Base-by-base conservation (phyloP, 345 rosid species). In the Heritiera littoralis region DNA sequence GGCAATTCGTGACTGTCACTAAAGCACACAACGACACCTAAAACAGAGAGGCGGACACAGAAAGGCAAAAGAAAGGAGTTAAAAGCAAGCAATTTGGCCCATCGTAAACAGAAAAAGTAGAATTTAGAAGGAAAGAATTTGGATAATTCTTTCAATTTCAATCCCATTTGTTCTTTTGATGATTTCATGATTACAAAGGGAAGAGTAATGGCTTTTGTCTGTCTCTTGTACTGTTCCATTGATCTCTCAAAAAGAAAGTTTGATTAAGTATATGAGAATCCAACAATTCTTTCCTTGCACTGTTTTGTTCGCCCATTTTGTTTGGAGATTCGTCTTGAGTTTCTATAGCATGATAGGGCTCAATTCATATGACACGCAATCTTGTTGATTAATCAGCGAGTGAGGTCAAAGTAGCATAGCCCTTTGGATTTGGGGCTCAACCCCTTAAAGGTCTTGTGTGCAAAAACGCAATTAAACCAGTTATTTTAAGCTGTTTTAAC, bases 1-100 rank as follows among this genome's bases (percentile, higher is more conserved):
- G 81, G 79, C 84, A 79, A 71, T 28, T 78, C 79, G 71, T 77
- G 85, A 65, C 78, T 51, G 54, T 71, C 83, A 68, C 61, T 49
- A 72, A 77, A 77, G 79, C 58, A 38, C 35, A 7, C 63, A 10
- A 17, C 18, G 65, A 73, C 51, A 38, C 65, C 11, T 55, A 61
- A 73, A 73, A 73, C 65, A 55, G 18, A 18, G 48, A 8, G 30
- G 38, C 14, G 7, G 41, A 8, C 12, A 41, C 2, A n/a, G 61
- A 74, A 58, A 56, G 49, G 18, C 17, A n/a, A 43, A 8, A 69
- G 49, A 70, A 48, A 12, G 18, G 18, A 9, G 28, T 64, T 13
- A 43, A 20, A 23, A 38, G 20, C 55, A 45, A 45, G 54, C 18
- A 74, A 58, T 12, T 45, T 68, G 5, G 17, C 48, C 28, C 48